phyloP scores from a whole-genome alignment of 2,329 filamentous ascomycete species.

The Fusarium equiseti region DNA sequence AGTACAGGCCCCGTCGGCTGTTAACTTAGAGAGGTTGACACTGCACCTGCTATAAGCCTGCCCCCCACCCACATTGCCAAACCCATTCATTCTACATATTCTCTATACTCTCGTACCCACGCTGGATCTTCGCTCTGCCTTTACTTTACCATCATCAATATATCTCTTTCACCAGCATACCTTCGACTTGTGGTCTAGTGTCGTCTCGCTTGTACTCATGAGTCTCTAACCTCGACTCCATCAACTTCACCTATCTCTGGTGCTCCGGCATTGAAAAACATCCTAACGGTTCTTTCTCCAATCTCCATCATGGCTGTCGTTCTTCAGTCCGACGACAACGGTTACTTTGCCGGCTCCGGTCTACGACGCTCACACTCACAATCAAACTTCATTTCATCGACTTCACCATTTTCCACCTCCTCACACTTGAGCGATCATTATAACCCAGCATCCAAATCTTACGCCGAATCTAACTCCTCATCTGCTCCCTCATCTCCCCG shows the following conservation, averaged over 20 bases:
- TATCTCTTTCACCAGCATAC: slow-evolving; percentile 16
- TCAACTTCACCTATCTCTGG: slow-evolving; percentile 30
- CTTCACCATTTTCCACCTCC: slow-evolving; percentile 58
- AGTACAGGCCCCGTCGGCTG: not conserved
- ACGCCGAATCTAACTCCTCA: slow-evolving; percentile 62
- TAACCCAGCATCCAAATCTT: slow-evolving; percentile 56
- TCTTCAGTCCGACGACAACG: slow-evolving; percentile 67
- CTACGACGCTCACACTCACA: slow-evolving; percentile 72
- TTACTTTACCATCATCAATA: slow-evolving; percentile 17
- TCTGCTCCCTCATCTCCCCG: slow-evolving; percentile 69
- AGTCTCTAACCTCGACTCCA: slow-evolving; percentile 37
- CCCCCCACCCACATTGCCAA: slow-evolving; percentile 47
- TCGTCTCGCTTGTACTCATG: slow-evolving; percentile 38
- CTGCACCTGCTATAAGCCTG: slow-evolving; percentile 45
- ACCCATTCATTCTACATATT: slow-evolving; percentile 39
- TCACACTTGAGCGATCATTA: slow-evolving; percentile 63
- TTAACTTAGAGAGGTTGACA: slow-evolving; percentile 21
- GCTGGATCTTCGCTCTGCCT: slow-evolving; percentile 31
- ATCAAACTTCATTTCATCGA: slow-evolving; percentile 64
- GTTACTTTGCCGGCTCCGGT: slow-evolving; percentile 66
- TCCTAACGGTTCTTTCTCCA: slow-evolving; percentile 37
- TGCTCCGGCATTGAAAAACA: slow-evolving; percentile 44
- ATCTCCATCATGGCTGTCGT: slow-evolving; percentile 65
- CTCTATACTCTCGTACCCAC: slow-evolving; percentile 43
- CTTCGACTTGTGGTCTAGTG: slow-evolving; percentile 3